These are phyloP conservation scores for Linaria vulgaris DNA, from an alignment of 257 asterid species.

Conservation along the genomic window DNA sequence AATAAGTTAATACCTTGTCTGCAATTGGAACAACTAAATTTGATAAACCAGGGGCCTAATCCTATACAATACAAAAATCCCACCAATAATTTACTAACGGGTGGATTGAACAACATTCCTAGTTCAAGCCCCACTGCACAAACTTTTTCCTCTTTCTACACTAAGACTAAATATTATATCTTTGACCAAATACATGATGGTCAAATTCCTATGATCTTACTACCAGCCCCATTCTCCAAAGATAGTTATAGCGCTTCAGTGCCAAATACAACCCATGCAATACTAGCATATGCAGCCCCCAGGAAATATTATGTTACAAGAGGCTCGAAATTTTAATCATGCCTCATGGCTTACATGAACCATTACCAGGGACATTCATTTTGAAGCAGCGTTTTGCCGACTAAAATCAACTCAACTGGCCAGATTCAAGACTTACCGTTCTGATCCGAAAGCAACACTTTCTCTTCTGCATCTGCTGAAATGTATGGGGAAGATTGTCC, in stretches of 20 bases:
- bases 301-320: conserved; percentile 41
- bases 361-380: conserved; percentile 14
- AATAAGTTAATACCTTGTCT: too few relatives aligned
- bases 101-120: conserved; percentile 30
- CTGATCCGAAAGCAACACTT: conserved; percentile 36
- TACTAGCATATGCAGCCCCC: conserved; percentile 36
- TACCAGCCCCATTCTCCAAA: conserved; percentile 24
- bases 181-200: conserved; percentile 31
- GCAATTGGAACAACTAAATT: conserved; percentile 1
- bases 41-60: conserved; percentile 22
- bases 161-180: conserved; percentile 38
- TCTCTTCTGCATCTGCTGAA: conserved; percentile 44
- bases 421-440: conserved; percentile 1
- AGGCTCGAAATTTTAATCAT: conserved; percentile 32
- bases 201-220: conserved; percentile 27
- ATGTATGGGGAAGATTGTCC: conserved; percentile 35
- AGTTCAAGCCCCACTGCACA: conserved; percentile 28
- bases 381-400: conserved; percentile 5
- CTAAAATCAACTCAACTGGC: conserved; percentile 22
- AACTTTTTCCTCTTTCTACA: conserved; percentile 26
- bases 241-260: conserved; percentile 28
- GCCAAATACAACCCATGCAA: conserved; percentile 27
- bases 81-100: conserved; percentile 28
- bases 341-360: background rate
- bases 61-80: conserved; percentile 35